Evolutionary conservation across 2,329 filamentous ascomycete genomes (phyloP).

Genomic region (Ophiostoma pallidulum): DNA sequence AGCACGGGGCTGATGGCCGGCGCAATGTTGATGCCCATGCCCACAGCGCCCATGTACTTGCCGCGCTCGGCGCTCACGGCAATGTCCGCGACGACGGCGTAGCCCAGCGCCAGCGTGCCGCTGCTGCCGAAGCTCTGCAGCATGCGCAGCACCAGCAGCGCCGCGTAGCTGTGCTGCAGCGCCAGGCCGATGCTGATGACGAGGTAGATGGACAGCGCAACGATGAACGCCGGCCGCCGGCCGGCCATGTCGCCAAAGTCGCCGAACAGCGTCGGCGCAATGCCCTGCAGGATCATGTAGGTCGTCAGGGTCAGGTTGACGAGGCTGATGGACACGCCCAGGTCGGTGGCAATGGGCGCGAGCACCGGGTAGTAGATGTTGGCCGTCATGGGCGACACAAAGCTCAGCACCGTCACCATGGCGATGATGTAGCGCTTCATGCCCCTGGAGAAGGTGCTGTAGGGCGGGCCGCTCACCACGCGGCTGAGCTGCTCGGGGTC

Average conservation of each 20-base stretch:
- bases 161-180: conserved; percentile 37
- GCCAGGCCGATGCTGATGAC: conserved; percentile 44
- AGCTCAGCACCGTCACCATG: conserved; percentile 28
- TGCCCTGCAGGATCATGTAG: conserved; percentile 51
- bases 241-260: conserved; percentile 45
- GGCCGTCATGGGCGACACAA: conserved; percentile 36
- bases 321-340: conserved; percentile 27
- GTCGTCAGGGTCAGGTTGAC: conserved; percentile 44
- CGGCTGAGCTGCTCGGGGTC: too few relatives aligned
- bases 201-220: conserved; percentile 43
- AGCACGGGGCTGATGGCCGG: conserved; percentile 45
- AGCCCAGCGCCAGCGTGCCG: conserved; percentile 47
- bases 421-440: conserved; percentile 32
- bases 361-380: conserved; percentile 48
- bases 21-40: conserved; percentile 37
- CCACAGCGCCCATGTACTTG: conserved; percentile 45
- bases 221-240: conserved; percentile 42
- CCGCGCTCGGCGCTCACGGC: conserved; percentile 53
- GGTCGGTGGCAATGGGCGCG: conserved; percentile 34
- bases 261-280: conserved; percentile 48
- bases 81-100: conserved; percentile 54
- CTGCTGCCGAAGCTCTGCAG: conserved; percentile 50
- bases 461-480: too few relatives aligned
- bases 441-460: conserved; percentile 30
- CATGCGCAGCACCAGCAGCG: conserved; percentile 44